Base-by-base conservation (phyloP, 2,329 filamentous ascomycete genomes). In the Podosphaera xanthii region DNA sequence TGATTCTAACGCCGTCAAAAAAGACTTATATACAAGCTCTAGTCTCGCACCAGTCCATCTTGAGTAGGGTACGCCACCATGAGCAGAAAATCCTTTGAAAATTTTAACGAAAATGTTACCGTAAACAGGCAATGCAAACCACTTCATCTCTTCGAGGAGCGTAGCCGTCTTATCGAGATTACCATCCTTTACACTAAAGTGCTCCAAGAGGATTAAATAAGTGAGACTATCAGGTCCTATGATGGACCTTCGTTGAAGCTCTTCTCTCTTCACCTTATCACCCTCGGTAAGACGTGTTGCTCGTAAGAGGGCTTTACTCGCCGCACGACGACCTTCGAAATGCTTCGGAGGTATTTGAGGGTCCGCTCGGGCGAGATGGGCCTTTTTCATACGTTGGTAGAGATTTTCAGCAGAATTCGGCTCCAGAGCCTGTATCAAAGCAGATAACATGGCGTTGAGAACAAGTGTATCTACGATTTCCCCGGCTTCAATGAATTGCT, bases 381-480 rank as follows among this genome's bases (percentile, higher is more conserved):
- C 55, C 71, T 66, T 40, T 69, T 89, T 90, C 90, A 98, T 97
- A 61, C 83, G 82, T 60, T 81, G 74, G 66, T 96, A 96, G 9
- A 95, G 80, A 61, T 84, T 77, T 64, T 91, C 82, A 2, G 90
- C 92, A 0, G 87, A 83, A 5, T 76, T 72, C 46, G 84, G 79
- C 67, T 98, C 90, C 48, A 84, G 84, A 12, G 84, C 82, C 59
- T 81, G 77, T 50, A 96, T 75, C 30, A 97, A 77, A 1, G 88
- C 83, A 0, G 82, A 77, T 62, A 97, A 86, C 65, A 96, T 82
- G 65, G 85, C 87, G 68, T 97, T 97, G 69, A 97, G 76, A 12
- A 89, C 84, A 2, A 85, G 76, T 0, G 87, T 90, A 69, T 97
- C 91, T 59, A 98, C 82, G 62, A 96, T 82, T 69, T 97, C 87